Base-by-base conservation (phyloP, 495 filamentous ascomycete species). In the Trichodelitschia bisporula region DNA sequence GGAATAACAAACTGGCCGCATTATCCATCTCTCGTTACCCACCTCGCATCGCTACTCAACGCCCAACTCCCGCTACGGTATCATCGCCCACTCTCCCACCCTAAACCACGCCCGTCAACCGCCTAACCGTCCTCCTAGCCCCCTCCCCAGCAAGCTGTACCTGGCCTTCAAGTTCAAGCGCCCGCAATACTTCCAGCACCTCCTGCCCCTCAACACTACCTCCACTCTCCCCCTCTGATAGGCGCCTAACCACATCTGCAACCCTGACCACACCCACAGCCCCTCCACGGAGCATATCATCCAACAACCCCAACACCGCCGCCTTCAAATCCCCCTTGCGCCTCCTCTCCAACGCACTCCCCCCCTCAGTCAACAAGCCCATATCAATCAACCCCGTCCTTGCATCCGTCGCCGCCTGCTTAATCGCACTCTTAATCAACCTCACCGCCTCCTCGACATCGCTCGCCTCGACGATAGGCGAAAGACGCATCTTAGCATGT, bases 301-400 rank as follows among this genome's bases (percentile, higher is more conserved):
- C 83, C 17, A 99, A 41, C 27, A 82, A 45, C 12, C 49, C 50
- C 4, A 83, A 45, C 2, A 90, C 57, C 1, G 72, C 82, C 30
- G 63, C 66, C 64, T 89, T 93, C 41, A 99, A 48, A 43, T 92
- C 82, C 18, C 73, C 63, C 46, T 68, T 77, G 33, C 77, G 58
- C 38, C 73, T 66, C 19, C 84, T 55, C 51, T 95, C 89, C 19
- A 66, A 69, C 2, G 77, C 70, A 37, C 74, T 78, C 6, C 77
- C 84, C 9, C 86, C 86, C 41, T 92, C 89, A 1, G 80, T 90
- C 28, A 99, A 56, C 33, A 99, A 55, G 33, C 74, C 70, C 86
- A 99, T 93, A 44, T 99, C 86, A 42, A 99, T 95, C 32, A 90
- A 57, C 21, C 86, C 86, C 19, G 90, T 92, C 17, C 77, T 52